Conservation (phyloP, 257 asterid genomes). For the Marsdenia floribunda region DNA sequence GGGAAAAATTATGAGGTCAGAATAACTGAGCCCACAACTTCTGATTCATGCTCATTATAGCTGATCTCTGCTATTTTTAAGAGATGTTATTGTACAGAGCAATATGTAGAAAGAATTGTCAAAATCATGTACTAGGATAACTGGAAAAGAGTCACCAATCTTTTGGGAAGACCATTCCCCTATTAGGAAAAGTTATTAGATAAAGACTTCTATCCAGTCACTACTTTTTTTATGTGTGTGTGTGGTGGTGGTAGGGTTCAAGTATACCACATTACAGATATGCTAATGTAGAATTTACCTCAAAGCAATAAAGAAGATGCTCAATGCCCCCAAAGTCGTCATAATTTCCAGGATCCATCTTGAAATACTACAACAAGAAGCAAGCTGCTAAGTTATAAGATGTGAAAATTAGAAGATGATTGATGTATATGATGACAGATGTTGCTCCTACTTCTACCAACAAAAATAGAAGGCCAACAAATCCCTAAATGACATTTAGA, state of each 20-base stretch:
- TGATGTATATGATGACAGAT: background rate
- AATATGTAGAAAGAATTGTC: background rate
- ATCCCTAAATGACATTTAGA: background rate
- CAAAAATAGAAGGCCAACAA: background rate
- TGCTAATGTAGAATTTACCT: constrained; percentile 41
- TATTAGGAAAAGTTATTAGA: background rate
- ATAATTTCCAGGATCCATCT: constrained; percentile 75
- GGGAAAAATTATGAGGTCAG: too few species aligned
- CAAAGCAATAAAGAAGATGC: constrained; percentile 84
- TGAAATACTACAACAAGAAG: constrained; percentile 64
- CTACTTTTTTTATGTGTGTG: background rate
- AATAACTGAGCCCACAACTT: too few species aligned
- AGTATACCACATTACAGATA: constrained; percentile 12
- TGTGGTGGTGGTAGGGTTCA: too few species aligned
- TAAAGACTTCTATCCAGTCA: background rate
- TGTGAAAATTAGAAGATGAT: background rate
- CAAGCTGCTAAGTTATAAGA: constrained; percentile 1
- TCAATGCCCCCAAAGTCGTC: constrained; percentile 73
- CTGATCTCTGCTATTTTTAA: background rate
- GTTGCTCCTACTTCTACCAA: background rate
- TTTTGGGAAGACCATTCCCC: background rate
- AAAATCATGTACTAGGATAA: background rate
- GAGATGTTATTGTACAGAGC: background rate
- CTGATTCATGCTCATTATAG: background rate
- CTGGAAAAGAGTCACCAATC: background rate